Evolutionary conservation across 169 alveolate species (phyloP).

Genomic region (Eimeria acervulina): DNA sequence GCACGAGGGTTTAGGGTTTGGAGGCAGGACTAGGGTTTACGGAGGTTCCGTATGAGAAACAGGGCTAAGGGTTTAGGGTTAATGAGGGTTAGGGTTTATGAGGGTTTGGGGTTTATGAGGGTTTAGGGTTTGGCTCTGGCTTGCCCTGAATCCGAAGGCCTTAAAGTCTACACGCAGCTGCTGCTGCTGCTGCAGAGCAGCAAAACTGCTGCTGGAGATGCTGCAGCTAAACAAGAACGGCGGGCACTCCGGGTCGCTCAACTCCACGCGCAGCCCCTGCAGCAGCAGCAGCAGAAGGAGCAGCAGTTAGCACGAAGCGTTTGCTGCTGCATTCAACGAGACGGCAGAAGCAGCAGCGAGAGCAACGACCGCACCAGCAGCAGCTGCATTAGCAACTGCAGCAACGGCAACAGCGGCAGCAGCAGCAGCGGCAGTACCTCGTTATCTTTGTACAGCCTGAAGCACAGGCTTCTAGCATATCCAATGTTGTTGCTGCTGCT

Average conservation of each 20-base stretch:
- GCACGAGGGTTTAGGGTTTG: neutral
- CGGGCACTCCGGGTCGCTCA: conserved; percentile 56
- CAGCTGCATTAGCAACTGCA: neutral
- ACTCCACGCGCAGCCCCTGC: conserved; percentile 37
- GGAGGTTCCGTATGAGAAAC: neutral
- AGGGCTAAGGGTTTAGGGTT: conserved; percentile 20
- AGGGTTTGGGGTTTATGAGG: neutral
- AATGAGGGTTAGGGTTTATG: conserved; percentile 25
- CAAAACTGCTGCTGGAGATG: conserved; percentile 40
- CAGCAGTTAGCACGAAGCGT: neutral
- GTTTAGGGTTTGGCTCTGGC: neutral
- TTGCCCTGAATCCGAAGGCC: conserved; percentile 15
- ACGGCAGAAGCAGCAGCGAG: neutral
- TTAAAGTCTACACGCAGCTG: conserved; percentile 25
- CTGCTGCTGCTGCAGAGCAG: conserved; percentile 59
- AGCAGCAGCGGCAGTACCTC: conserved; percentile 46
- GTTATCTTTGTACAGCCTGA: conserved; percentile 39
- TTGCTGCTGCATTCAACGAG: too few relatives aligned
- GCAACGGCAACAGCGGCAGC: conserved; percentile 3
- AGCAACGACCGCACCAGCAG: neutral
- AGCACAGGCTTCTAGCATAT: conserved; percentile 25
- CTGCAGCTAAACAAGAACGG: conserved; percentile 45
- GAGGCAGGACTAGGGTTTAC: neutral
- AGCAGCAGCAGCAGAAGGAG: neutral
- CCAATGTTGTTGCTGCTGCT: conserved; percentile 48